Percentiles rank a stretch among this genome's conserved stretches.
Conservation (phyloP, 1,139 yeast species). For the Kodamaea alishanica region DNA sequence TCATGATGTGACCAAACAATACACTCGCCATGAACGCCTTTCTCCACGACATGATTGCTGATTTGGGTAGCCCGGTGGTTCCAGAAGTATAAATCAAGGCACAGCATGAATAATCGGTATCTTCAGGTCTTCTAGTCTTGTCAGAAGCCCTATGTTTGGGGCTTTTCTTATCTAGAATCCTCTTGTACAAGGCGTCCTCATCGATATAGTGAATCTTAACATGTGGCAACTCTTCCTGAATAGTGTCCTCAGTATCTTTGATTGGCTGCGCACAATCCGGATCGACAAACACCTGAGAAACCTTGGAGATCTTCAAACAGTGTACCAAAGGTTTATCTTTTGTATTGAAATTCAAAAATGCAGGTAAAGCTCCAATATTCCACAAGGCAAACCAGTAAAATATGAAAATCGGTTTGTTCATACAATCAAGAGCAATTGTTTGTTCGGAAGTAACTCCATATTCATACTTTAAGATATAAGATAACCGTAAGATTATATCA, state of each 20-base stretch:
- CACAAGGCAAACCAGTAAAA: slow-evolving; percentile 82
- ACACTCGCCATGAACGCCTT: slow-evolving; percentile 70
- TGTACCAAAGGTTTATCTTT: slow-evolving; percentile 74
- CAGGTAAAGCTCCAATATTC: slow-evolving; percentile 90
- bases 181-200: slow-evolving; percentile 45
- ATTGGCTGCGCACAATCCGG: slow-evolving; percentile 62
- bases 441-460: slow-evolving; percentile 65
- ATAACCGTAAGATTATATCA: slow-evolving; percentile 59
- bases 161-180: slow-evolving; percentile 43
- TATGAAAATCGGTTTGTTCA: slow-evolving; percentile 79
- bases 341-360: slow-evolving; percentile 80
- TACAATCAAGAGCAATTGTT: slow-evolving; percentile 72
- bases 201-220: slow-evolving; percentile 53
- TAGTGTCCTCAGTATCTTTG: slow-evolving; percentile 46
- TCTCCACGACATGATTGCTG: slow-evolving; percentile 92
- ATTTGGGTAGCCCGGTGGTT: slow-evolving; percentile 92
- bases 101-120: slow-evolving; percentile 60
- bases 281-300: slow-evolving; percentile 68
- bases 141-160: slow-evolving; percentile 56
- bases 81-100: slow-evolving; percentile 88
- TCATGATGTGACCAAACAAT: slow-evolving; percentile 68
- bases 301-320: slow-evolving; percentile 69
- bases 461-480: slow-evolving; percentile 59
- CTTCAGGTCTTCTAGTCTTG: slow-evolving; percentile 51
- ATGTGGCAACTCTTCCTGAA: slow-evolving; percentile 39